phyloP scores from a whole-genome alignment of 129 eudicot species.

The Flaveria bidentis region DNA sequence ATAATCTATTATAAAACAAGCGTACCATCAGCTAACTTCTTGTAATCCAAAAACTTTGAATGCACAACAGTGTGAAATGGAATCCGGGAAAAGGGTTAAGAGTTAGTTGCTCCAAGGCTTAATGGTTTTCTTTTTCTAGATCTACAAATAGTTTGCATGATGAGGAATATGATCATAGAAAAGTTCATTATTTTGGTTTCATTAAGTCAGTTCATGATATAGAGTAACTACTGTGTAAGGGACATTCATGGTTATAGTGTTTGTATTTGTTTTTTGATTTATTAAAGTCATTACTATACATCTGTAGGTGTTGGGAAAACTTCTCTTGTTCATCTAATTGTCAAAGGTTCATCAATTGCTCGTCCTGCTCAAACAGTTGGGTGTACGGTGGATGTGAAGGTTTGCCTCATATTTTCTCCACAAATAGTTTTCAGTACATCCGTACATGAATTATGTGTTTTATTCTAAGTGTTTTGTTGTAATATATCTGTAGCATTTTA shows the following conservation, averaged over 20 bases:
- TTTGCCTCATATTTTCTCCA: constrained; percentile 15
- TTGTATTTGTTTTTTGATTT: neutral
- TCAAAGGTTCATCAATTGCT: constrained; percentile 62
- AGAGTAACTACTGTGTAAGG: neutral
- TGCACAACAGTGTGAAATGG: neutral
- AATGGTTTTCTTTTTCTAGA: too few species aligned
- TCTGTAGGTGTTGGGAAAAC: constrained; percentile 78
- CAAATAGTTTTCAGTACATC: neutral
- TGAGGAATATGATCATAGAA: neutral
- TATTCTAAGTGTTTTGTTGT: neutral
- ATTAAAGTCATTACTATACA: neutral
- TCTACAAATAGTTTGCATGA: neutral
- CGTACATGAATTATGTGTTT: neutral
- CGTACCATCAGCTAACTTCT: neutral
- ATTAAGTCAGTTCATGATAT: neutral
- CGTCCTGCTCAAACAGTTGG: constrained; percentile 79
- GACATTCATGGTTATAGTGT: neutral
- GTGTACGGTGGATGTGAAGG: constrained; percentile 73
- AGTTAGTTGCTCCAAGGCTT: neutral
- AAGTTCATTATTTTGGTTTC: neutral
- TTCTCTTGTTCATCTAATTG: constrained; percentile 79
- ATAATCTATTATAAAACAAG: neutral
- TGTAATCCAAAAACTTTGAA: neutral
- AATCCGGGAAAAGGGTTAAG: neutral
- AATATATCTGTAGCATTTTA: constrained; percentile 53